A percentile compares a stretch with the other conserved stretches of the same genome.
Conservation (phyloP, 2,329 filamentous ascomycete genomes). For the Calonectria hongkongensis region DNA sequence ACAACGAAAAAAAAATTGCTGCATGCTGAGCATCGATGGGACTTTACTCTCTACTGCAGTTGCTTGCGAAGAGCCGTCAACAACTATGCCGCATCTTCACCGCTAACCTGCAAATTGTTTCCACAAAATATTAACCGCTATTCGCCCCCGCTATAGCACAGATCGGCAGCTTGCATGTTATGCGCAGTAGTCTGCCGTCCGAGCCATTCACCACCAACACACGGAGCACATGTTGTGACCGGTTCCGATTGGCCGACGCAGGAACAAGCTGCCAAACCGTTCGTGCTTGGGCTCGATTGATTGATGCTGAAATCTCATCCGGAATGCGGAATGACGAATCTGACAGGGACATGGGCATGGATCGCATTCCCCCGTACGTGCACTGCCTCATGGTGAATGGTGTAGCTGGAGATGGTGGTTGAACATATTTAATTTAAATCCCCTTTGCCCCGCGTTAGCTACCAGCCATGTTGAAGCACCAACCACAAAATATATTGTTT, state of each 20-base stretch:
- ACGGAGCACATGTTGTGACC: background rate
- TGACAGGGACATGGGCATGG: slow-evolving; percentile 3
- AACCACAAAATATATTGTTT: background rate
- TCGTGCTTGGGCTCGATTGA: background rate
- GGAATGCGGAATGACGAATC: background rate
- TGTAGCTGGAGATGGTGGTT: slow-evolving; percentile 1
- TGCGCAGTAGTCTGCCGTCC: background rate
- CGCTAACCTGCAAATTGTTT: background rate
- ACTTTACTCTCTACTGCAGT: background rate
- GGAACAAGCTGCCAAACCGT: background rate
- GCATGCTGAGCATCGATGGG: background rate
- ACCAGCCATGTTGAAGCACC: background rate
- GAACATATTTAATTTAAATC: slow-evolving; percentile 11
- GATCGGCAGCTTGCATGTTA: slow-evolving; percentile 2
- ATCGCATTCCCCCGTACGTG: background rate
- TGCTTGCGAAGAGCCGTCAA: background rate
- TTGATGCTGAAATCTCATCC: slow-evolving; percentile 11
- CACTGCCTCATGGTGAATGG: background rate
- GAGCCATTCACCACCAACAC: background rate
- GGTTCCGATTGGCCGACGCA: slow-evolving; percentile 11
- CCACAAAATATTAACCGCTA: background rate
- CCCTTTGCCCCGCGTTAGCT: slow-evolving; percentile 10
- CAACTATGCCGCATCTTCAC: background rate
- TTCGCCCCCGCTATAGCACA: background rate
- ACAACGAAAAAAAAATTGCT: background rate